A percentile compares a stretch with the other conserved stretches of the same genome.
Conservation (phyloP, 441 rosid species). For the Populus hybrid region DNA sequence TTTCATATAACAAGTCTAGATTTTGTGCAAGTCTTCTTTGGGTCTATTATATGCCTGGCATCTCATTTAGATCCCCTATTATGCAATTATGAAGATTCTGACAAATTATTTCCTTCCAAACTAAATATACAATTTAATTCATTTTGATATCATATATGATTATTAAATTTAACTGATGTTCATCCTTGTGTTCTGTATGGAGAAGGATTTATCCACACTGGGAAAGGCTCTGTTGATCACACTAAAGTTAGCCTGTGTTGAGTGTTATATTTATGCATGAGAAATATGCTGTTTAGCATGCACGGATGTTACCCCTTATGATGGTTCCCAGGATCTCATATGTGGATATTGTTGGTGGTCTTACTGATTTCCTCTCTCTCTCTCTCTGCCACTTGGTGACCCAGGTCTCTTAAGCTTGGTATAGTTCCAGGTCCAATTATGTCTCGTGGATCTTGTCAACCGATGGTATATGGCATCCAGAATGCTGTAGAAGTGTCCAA, state of each 20-base stretch:
- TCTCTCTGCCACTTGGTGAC: constrained; percentile 15
- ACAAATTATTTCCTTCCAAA: background rate
- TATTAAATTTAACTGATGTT: background rate
- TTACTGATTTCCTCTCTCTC: constrained; percentile 1
- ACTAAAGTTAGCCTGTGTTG: too few relatives aligned
- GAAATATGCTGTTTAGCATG: background rate
- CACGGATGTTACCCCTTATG: background rate
- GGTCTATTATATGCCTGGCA: background rate
- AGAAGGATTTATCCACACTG: background rate
- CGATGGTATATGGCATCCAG: constrained; percentile 50
- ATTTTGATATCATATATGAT: background rate
- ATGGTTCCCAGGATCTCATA: background rate
- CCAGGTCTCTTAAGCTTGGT: constrained; percentile 78
- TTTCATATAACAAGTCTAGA: background rate
- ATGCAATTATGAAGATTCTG: background rate
- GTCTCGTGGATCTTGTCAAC: constrained; percentile 47
- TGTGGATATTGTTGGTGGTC: background rate
- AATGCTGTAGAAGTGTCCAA: constrained; percentile 58
- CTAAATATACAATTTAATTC: background rate
- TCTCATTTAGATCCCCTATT: constrained; percentile 1
- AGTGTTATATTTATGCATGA: background rate
- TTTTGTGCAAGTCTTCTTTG: background rate
- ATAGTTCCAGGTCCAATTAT: constrained; percentile 44
- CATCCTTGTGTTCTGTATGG: background rate
- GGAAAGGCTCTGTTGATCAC: too few relatives aligned